These are phyloP conservation scores for Colletotrichum sublineola DNA, from an alignment of 2,329 filamentous ascomycete species.

Conservation along the genomic window DNA sequence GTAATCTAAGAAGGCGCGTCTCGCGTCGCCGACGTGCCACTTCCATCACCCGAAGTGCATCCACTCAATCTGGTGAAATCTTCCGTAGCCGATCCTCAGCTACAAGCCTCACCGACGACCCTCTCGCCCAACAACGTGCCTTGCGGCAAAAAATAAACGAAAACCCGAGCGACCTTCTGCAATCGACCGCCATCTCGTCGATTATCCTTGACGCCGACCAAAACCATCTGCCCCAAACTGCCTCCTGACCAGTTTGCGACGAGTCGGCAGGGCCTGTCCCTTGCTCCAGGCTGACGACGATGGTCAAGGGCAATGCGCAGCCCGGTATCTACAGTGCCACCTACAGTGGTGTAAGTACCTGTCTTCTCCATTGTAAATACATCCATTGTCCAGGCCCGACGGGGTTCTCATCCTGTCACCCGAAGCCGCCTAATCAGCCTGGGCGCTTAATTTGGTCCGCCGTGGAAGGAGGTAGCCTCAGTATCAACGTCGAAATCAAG, in stretches of 20 bases:
- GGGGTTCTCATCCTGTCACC: not conserved
- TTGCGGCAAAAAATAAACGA: not conserved
- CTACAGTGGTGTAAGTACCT: conserved; percentile 73
- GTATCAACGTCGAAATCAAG: conserved; percentile 23
- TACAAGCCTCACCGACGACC: conserved; percentile 27
- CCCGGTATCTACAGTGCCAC: conserved; percentile 75
- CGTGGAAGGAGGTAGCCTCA: conserved; percentile 26
- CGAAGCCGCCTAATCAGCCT: not conserved
- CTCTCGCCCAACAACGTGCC: conserved; percentile 16
- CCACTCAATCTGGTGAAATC: conserved; percentile 37
- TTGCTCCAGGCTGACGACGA: conserved; percentile 46
- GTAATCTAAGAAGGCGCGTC: conserved; percentile 30
- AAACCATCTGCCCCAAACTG: conserved; percentile 17
- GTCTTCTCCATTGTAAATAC: conserved; percentile 12
- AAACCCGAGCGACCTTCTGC: not conserved
- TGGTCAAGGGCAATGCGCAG: conserved; percentile 61
- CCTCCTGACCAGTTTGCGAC: conserved; percentile 13
- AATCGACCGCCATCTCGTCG: not conserved
- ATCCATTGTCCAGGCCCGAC: not conserved
- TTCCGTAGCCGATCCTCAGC: conserved; percentile 32
- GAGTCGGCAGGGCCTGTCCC: conserved; percentile 37
- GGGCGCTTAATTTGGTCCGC: conserved; percentile 8
- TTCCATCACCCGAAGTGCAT: conserved; percentile 29
- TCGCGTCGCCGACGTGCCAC: conserved; percentile 41
- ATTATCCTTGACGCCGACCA: conserved; percentile 4